These are phyloP conservation scores for Pulveroboletus sp. DNA, from an alignment of 768 basidiomycete species.

Conservation along the genomic window DNA sequence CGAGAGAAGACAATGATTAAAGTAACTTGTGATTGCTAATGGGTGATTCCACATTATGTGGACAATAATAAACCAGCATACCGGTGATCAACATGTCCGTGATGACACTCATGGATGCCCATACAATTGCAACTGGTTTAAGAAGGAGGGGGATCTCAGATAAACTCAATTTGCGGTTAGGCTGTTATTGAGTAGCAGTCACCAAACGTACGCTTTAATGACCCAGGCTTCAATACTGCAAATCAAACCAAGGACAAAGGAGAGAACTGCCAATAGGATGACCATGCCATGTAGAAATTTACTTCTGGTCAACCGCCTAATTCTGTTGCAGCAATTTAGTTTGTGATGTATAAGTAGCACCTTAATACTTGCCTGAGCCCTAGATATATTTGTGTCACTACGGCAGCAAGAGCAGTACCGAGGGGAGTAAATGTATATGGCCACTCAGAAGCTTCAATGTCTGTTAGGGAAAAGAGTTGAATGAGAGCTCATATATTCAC, in stretches of 20 bases:
- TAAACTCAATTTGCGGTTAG: too few species aligned
- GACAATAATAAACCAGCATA: too few species aligned
- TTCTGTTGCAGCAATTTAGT: too few species aligned
- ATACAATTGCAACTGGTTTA: too few species aligned
- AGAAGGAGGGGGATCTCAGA: too few species aligned
- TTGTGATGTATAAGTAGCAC: too few species aligned
- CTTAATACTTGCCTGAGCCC: conserved; percentile 36
- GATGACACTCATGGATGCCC: too few species aligned
- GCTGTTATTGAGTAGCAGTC: too few species aligned
- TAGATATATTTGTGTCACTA: conserved; percentile 48
- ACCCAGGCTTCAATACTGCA: not conserved
- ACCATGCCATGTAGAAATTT: not conserved
- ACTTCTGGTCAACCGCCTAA: conserved; percentile 8
- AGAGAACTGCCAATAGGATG: not conserved
- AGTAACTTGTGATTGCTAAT: too few species aligned
- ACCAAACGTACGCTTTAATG: not conserved
- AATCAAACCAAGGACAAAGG: not conserved
- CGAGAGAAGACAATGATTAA: too few species aligned
- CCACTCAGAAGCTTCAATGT: conserved; percentile 39
- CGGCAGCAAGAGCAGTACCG: conserved; percentile 43
- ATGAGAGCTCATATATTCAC: not conserved
- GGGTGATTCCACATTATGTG: too few species aligned
- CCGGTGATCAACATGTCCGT: too few species aligned
- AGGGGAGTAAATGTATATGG: conserved; percentile 49
- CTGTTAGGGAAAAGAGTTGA: not conserved